Percentiles rank a stretch among this genome's conserved stretches.
These are phyloP conservation scores for Curvularia verruculosa DNA, from an alignment of 2,329 filamentous ascomycete genomes.

Conservation along the genomic window DNA sequence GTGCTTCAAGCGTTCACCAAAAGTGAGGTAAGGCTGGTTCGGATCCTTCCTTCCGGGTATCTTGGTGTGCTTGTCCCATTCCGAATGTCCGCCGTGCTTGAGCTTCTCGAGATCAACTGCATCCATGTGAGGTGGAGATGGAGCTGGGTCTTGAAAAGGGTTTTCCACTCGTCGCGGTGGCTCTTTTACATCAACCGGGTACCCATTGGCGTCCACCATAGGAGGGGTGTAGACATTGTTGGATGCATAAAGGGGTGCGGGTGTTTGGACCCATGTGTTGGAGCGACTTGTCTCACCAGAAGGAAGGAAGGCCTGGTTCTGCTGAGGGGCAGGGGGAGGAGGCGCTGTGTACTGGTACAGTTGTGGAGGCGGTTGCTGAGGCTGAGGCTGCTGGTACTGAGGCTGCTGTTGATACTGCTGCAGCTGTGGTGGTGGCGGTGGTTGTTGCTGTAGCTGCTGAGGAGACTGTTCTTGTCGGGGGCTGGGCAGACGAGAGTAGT, in stretches of 20 bases:
- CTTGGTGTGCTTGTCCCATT: constrained; percentile 36
- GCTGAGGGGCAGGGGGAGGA: constrained; percentile 13
- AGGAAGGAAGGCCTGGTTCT: constrained; percentile 14
- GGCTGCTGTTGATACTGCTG: constrained; percentile 1
- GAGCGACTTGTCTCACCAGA: constrained; percentile 36
- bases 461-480: constrained; percentile 10
- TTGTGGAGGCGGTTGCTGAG: constrained; percentile 5
- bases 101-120: constrained; percentile 42
- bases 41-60: constrained; percentile 42
- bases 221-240: constrained; percentile 30
- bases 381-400: constrained; percentile 4
- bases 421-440: not conserved
- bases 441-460: constrained; percentile 14
- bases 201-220: constrained; percentile 33
- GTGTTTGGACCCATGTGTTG: constrained; percentile 40
- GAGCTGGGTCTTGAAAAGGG: constrained; percentile 26
- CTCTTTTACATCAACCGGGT: constrained; percentile 34
- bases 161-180: constrained; percentile 26
- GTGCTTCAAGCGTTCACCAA: constrained; percentile 40
- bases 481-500: constrained; percentile 12
- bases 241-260: constrained; percentile 27
- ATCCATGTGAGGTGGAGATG: constrained; percentile 21
- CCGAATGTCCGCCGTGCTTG: constrained; percentile 23
- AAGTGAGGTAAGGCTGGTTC: constrained; percentile 40
- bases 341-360: constrained; percentile 15